A percentile compares a stretch with the other conserved stretches of the same genome.
Evolutionary conservation across 345 rosid species (phyloP).

Genomic region (Tarenaya hassleriana): DNA sequence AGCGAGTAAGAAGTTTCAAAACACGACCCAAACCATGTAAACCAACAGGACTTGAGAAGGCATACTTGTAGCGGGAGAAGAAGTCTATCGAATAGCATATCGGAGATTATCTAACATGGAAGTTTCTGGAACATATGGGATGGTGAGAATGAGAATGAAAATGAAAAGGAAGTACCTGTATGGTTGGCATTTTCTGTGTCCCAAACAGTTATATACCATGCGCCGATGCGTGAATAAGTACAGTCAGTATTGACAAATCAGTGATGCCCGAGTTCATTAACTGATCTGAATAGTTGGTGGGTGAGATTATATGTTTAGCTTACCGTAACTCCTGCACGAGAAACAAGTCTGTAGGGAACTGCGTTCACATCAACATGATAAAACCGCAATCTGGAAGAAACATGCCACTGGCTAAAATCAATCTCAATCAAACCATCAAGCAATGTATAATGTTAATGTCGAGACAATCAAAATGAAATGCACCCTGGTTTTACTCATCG

Average conservation of each 20-base stretch:
- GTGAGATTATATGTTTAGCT: conserved; percentile 25
- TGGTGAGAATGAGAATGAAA: no score
- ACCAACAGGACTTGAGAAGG: no score
- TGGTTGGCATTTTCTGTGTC: conserved; percentile 86
- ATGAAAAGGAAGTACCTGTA: conserved; percentile 44
- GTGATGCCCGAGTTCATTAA: background rate
- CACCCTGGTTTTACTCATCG: background rate
- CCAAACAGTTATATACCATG: conserved; percentile 4
- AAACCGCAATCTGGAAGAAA: conserved; percentile 55
- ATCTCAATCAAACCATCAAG: conserved; percentile 2
- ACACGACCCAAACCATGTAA: no score
- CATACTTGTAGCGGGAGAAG: no score
- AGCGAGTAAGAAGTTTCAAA: background rate
- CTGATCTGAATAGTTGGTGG: background rate
- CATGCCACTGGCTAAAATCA: background rate
- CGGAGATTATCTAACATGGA: background rate
- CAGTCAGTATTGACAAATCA: background rate
- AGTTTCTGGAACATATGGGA: background rate
- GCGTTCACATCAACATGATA: conserved; percentile 73
- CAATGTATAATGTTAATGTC: background rate
- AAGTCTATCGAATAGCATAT: no score
- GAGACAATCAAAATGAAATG: background rate
- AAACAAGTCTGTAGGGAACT: conserved; percentile 68
- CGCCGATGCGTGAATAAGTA: background rate
- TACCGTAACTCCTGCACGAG: conserved; percentile 83